Conservation (phyloP, 805 yeast species). For the Candida namnaoensis region DNA sequence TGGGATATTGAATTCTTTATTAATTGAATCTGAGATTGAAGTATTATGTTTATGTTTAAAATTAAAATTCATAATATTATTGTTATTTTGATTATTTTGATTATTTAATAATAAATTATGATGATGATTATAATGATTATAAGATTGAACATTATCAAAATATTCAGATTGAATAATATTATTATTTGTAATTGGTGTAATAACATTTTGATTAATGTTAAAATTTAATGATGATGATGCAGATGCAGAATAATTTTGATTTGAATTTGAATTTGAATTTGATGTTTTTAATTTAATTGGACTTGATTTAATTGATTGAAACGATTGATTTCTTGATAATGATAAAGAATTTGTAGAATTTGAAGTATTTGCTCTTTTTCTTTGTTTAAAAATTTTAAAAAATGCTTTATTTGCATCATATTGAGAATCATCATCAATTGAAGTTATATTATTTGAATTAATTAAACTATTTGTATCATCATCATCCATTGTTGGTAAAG, state of each 20-base stretch:
- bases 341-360: constrained; percentile 5
- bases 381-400: constrained; percentile 10
- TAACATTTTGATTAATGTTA: no score
- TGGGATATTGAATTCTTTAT: not conserved
- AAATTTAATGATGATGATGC: constrained; percentile 10
- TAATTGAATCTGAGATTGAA: constrained; percentile 1
- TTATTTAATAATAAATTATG: no score
- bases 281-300: constrained; percentile 1
- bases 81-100: not conserved
- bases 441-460: not conserved
- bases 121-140: constrained; percentile 5
- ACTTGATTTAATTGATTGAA: constrained; percentile 3
- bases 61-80: not conserved
- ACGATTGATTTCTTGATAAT: not conserved
- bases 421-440: not conserved
- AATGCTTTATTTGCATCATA: constrained; percentile 16
- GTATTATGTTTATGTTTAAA: constrained; percentile 1
- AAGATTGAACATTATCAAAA: constrained; percentile 11
- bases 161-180: not conserved
- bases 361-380: constrained; percentile 18
- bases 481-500: no score
- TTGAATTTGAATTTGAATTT: no score
- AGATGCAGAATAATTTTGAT: no score
- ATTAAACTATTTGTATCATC: no score
- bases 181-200: no score